Percentiles rank a stretch among this genome's conserved stretches.
phyloP scores from a whole-genome alignment of 2,329 filamentous ascomycete species.

The Alternaria consortialis region DNA sequence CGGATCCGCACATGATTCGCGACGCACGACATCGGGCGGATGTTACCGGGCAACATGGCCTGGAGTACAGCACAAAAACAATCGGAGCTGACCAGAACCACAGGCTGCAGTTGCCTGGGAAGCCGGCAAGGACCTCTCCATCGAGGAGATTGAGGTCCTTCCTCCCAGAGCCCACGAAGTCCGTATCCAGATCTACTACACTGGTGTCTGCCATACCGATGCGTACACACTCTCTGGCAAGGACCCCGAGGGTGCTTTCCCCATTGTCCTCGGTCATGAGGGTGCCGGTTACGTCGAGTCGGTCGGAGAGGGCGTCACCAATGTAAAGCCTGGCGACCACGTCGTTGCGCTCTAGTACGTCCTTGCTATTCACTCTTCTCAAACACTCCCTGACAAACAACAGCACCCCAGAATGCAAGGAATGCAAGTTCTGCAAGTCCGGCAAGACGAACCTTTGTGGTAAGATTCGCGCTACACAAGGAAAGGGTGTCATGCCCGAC shows the following conservation, averaged over 20 bases:
- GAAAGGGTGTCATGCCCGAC: conserved; percentile 95
- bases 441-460: conserved; percentile 99
- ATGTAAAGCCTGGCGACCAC: conserved; percentile 91
- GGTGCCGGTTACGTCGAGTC: conserved; percentile 55
- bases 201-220: conserved; percentile 91
- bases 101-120: conserved; percentile 96
- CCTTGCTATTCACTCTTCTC: background rate
- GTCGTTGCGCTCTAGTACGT: conserved; percentile 64
- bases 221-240: conserved; percentile 79
- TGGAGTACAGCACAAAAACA: background rate
- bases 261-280: conserved; percentile 55
- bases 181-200: conserved; percentile 96
- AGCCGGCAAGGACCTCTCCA: conserved; percentile 84
- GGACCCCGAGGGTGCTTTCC: conserved; percentile 79
- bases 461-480: conserved; percentile 97
- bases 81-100: conserved; percentile 25
- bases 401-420: conserved; percentile 93
- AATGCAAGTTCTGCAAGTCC: conserved; percentile 99
- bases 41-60: conserved; percentile 8
- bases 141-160: conserved; percentile 92
- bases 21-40: conserved; percentile 13
- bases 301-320: conserved; percentile 92
- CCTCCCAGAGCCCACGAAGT: conserved; percentile 93
- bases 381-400: background rate
- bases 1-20: conserved; percentile 39